Evolutionary conservation across 495 filamentous ascomycete species (phyloP).

Genomic region (Aspergillus olivimuriae): DNA sequence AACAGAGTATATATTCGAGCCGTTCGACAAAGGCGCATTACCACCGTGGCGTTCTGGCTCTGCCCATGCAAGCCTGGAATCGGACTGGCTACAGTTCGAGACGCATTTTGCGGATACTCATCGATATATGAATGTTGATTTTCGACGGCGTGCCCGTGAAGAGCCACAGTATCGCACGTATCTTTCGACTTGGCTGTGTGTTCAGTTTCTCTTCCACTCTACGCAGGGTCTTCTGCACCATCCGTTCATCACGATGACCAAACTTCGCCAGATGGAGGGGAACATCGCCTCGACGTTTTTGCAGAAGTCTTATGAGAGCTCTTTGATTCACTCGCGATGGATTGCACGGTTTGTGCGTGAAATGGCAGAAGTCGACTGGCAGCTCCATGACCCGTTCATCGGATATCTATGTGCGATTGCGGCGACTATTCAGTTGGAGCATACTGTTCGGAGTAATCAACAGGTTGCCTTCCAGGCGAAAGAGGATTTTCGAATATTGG

Average conservation of each 20-base stretch:
- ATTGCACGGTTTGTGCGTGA: slow-evolving; percentile 23
- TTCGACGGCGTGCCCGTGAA: slow-evolving; percentile 19
- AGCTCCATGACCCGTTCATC: slow-evolving; percentile 20
- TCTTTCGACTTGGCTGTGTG: slow-evolving; percentile 22
- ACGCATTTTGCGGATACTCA: slow-evolving; percentile 23
- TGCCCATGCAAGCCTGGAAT: slow-evolving; percentile 20
- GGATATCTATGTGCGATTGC: slow-evolving; percentile 26
- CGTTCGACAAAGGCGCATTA: slow-evolving; percentile 9
- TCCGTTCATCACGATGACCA: slow-evolving; percentile 26
- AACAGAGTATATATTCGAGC: slow-evolving; percentile 24
- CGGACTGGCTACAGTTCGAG: slow-evolving; percentile 27
- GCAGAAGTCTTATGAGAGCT: slow-evolving; percentile 27
- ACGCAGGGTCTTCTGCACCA: slow-evolving; percentile 24
- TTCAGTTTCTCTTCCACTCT: slow-evolving; percentile 26
- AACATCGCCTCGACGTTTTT: slow-evolving; percentile 25
- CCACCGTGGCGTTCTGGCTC: slow-evolving; percentile 26
- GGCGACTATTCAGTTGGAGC: slow-evolving; percentile 24
- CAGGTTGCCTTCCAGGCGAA: slow-evolving; percentile 20
- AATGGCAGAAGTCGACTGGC: slow-evolving; percentile 18
- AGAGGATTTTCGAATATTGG: slow-evolving; percentile 19
- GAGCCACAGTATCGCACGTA: slow-evolving; percentile 17
- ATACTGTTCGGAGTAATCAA: slow-evolving; percentile 21
- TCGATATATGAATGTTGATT: slow-evolving; percentile 25
- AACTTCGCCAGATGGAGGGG: slow-evolving; percentile 20
- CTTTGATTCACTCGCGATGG: slow-evolving; percentile 25